Evolutionary conservation across 306 rosid genomes (phyloP), one percentile per base, ranked within the genome.

Genomic region (Trifolium repens): DNA sequence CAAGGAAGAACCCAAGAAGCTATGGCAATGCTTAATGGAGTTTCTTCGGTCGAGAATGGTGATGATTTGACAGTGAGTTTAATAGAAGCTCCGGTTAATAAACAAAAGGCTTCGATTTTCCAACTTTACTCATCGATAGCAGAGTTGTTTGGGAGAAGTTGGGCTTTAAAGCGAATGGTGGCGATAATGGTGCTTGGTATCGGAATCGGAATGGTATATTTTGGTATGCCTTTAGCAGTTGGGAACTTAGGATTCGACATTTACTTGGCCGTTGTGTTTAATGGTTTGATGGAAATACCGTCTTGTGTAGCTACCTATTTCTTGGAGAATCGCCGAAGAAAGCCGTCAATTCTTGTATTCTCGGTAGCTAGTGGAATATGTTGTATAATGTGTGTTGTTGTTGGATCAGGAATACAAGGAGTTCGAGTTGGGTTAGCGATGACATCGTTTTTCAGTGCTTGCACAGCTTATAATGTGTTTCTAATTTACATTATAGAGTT

Each of bases 181-280:
- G 77, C 71, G 4, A 39, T 77, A 26, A 80, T 81, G 80, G 75
- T 47, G 9, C 43, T 70, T 10, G 83, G 76, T 63, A 13, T 81
- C 22, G 85, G 88, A 4, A 43, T 76, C 76, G 90, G 87, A 68
- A 76, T 83, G 82, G 85, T 83, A 14, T 83, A 83, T 39, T 86
- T 70, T 49, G 87, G 87, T 10, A 83, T 83, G 85, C 87, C 87
- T 27, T 16, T 83, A 3, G 85, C 83, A 2, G 80, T 86, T 39
- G 87, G 89, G 11, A 86, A 78, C 69, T 75, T 86, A 44, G 78
- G 79, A 1, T 83, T 80, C n/a, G 71, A 86, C 30, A 78, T 81
- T 26, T 86, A 86, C 72, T 63, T 83, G 7, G 78, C 78, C 3
- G 87, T 74, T 12, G 50, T 68, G 62, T 61, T 80, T 19, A 86